phyloP scores from a whole-genome alignment of 2,329 filamentous ascomycete genomes.

The Pestalotiopsis fici region DNA sequence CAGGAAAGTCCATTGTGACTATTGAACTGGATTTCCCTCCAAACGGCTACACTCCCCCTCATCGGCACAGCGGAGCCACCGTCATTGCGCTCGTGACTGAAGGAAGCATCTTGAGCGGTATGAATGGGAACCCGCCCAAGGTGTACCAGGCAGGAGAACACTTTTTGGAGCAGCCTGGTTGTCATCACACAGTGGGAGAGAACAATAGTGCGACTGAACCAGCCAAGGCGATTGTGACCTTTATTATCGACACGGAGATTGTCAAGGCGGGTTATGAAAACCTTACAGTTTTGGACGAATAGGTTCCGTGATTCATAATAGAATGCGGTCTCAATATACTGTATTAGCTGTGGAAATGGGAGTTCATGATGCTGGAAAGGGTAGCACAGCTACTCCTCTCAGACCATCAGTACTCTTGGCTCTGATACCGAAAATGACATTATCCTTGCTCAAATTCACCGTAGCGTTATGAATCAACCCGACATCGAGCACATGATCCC shows the following conservation, averaged over 20 bases:
- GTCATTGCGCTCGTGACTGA: neutral
- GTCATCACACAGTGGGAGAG: neutral
- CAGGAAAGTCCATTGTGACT: conserved; percentile 39
- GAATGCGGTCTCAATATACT: neutral
- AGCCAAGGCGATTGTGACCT: neutral
- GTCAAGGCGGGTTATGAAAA: neutral
- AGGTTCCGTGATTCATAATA: neutral
- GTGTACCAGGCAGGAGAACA: neutral
- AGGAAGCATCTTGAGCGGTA: neutral
- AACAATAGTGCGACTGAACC: neutral
- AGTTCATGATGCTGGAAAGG: conserved; percentile 21
- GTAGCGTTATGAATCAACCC: conserved; percentile 45
- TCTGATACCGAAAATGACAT: conserved; percentile 57
- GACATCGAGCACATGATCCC: conserved; percentile 49
- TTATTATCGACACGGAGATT: neutral
- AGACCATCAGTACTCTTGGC: conserved; percentile 29
- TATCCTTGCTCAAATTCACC: conserved; percentile 55
- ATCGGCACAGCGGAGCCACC: neutral
- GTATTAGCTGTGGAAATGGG: neutral
- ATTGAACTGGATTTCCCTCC: conserved; percentile 38
- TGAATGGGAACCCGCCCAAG: neutral
- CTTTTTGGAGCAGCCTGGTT: neutral
- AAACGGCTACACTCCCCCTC: neutral
- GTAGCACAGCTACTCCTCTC: conserved; percentile 29
- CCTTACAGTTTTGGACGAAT: neutral